Conservation (phyloP, 345 rosid genomes). For the Barbarea vulgaris region DNA sequence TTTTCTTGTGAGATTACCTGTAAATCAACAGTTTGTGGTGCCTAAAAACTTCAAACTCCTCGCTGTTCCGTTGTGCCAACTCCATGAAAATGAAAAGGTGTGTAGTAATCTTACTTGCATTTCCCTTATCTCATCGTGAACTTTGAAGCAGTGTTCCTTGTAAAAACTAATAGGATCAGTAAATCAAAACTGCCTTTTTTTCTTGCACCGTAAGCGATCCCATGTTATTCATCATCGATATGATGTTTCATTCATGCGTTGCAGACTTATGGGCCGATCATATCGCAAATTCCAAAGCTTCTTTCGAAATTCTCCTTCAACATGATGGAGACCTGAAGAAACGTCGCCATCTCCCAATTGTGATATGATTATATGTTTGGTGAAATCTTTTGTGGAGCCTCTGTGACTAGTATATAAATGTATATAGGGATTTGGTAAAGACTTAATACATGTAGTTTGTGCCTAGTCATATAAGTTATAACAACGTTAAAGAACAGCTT, state of each 20-base stretch:
- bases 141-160: not conserved
- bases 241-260: conserved; percentile 13
- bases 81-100: conserved; percentile 78
- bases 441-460: not conserved
- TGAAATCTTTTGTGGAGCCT: not conserved
- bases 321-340: conserved; percentile 48
- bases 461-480: not conserved
- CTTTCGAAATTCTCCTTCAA: conserved; percentile 79
- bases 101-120: not conserved
- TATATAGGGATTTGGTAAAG: not conserved
- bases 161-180: not conserved
- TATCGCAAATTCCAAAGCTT: conserved; percentile 76
- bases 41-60: conserved; percentile 81
- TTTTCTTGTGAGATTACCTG: conserved; percentile 66
- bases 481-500: not conserved
- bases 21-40: conserved; percentile 63
- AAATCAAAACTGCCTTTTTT: not conserved
- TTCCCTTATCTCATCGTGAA: not conserved
- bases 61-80: conserved; percentile 77
- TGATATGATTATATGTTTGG: not conserved
- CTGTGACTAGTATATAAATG: not conserved
- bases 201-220: not conserved
- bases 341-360: not conserved
- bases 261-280: conserved; percentile 78
- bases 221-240: not conserved